Conservation (phyloP, 164 flowering plant species). For the Santalum album region DNA sequence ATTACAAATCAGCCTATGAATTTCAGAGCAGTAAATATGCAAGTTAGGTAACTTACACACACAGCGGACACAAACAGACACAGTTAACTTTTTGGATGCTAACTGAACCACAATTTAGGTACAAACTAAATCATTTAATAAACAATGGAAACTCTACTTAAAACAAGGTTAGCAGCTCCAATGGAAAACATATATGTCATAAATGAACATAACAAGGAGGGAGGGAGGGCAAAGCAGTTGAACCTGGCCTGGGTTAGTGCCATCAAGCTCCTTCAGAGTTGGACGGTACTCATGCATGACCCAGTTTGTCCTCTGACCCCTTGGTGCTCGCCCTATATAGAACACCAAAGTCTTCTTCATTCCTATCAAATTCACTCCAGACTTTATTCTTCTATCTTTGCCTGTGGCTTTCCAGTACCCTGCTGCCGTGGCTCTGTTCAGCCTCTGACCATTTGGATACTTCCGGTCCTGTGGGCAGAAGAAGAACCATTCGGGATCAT, state of each 20-base stretch:
- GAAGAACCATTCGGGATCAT: slow-evolving; percentile 66
- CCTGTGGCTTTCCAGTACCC: slow-evolving; percentile 89
- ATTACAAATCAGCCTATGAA: too few species aligned
- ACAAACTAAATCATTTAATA: too few species aligned
- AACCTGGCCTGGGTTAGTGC: slow-evolving; percentile 61
- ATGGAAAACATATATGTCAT: too few species aligned
- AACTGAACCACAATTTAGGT: too few species aligned
- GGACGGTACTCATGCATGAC: slow-evolving; percentile 72
- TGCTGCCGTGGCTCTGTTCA: slow-evolving; percentile 54
- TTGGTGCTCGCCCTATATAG: slow-evolving; percentile 63
- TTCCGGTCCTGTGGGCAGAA: slow-evolving; percentile 63
- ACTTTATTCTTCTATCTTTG: slow-evolving; percentile 55
- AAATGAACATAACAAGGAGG: too few species aligned
- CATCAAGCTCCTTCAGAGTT: slow-evolving; percentile 45
- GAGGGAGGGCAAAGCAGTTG: neutral
- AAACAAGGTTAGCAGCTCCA: too few species aligned
- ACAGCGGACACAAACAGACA: too few species aligned
- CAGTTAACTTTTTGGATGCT: too few species aligned
- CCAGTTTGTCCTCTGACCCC: slow-evolving; percentile 58
- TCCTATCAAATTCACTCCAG: slow-evolving; percentile 30
- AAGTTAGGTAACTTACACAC: too few species aligned
- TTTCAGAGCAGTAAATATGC: too few species aligned
- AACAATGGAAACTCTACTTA: too few species aligned
- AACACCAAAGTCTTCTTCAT: slow-evolving; percentile 72
- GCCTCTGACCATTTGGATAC: slow-evolving; percentile 59